Percentiles rank a stretch among this genome's conserved stretches.
Evolutionary conservation across 176 grass and related monocot species (phyloP).

Genomic region (Aegilops tauschii): DNA sequence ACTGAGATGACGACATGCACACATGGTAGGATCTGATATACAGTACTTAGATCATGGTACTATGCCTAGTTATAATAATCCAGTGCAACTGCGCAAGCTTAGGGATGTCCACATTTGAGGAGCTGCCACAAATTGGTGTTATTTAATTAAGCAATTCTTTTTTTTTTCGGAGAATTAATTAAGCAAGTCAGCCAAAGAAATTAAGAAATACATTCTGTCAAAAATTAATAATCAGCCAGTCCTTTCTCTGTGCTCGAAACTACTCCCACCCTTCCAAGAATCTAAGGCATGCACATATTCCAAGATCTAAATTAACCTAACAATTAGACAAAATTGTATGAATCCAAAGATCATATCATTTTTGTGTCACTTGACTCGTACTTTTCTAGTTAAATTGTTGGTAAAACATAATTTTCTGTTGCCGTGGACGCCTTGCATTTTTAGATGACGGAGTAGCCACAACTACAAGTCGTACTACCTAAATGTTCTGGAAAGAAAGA

Average conservation of each 20-base stretch:
- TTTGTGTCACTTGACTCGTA: neutral
- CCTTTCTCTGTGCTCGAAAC: neutral
- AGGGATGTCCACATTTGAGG: neutral
- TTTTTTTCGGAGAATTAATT: too few relatives aligned
- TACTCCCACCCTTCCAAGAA: neutral
- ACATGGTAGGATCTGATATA: slow-evolving; percentile 19
- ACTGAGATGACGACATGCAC: slow-evolving; percentile 26
- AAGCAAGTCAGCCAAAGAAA: neutral
- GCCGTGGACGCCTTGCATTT: too few relatives aligned
- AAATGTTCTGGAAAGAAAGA: too few relatives aligned
- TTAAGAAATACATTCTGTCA: neutral
- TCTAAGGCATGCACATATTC: neutral
- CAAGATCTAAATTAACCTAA: neutral
- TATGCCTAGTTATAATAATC: neutral
- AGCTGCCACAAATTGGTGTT: too few relatives aligned
- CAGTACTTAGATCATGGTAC: neutral
- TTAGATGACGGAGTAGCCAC: too few relatives aligned
- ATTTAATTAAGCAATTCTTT: too few relatives aligned
- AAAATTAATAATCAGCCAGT: neutral
- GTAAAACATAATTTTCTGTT: neutral
- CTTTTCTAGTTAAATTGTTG: neutral
- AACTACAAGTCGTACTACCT: too few relatives aligned
- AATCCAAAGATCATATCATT: neutral
- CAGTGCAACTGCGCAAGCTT: neutral
- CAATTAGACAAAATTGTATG: too few relatives aligned